Evolutionary conservation across 805 yeast species (phyloP).

Genomic region (Lipomyces kockii): DNA sequence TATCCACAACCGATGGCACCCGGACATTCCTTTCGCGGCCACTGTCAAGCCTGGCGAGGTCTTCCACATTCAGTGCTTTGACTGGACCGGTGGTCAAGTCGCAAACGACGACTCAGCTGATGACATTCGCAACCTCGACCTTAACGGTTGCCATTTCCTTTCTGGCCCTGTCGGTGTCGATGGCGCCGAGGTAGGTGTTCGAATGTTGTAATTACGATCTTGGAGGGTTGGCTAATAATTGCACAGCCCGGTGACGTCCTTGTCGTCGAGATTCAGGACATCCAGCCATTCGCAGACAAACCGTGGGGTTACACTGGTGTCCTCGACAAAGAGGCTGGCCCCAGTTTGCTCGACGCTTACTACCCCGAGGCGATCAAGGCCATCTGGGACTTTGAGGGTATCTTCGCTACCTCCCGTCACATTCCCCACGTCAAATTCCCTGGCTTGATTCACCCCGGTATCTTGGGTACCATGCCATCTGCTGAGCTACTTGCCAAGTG

Average conservation of each 20-base stretch:
- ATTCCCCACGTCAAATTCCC: constrained; percentile 56
- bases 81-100: constrained; percentile 62
- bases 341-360: constrained; percentile 55
- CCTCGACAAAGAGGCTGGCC: constrained; percentile 55
- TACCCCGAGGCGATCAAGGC: constrained; percentile 60
- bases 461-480: constrained; percentile 57
- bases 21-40: constrained; percentile 51
- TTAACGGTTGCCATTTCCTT: constrained; percentile 54
- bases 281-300: constrained; percentile 56
- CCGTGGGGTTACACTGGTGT: constrained; percentile 61
- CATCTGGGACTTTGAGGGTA: constrained; percentile 58
- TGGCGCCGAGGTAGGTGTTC: constrained; percentile 45
- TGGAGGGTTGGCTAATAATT: neutral
- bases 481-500: constrained; percentile 51
- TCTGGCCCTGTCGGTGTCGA: constrained; percentile 56
- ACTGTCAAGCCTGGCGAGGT: constrained; percentile 49
- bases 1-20: constrained; percentile 60
- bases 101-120: constrained; percentile 55
- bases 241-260: constrained; percentile 52
- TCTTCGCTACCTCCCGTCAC: constrained; percentile 55
- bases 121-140: constrained; percentile 53
- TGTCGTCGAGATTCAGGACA: constrained; percentile 56
- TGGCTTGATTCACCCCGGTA: constrained; percentile 58
- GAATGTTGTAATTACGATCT: neutral
- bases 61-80: constrained; percentile 56